These are phyloP conservation scores for Entomortierella lignicola DNA, from an alignment of 192 early-diverging fungal species.

Conservation along the genomic window DNA sequence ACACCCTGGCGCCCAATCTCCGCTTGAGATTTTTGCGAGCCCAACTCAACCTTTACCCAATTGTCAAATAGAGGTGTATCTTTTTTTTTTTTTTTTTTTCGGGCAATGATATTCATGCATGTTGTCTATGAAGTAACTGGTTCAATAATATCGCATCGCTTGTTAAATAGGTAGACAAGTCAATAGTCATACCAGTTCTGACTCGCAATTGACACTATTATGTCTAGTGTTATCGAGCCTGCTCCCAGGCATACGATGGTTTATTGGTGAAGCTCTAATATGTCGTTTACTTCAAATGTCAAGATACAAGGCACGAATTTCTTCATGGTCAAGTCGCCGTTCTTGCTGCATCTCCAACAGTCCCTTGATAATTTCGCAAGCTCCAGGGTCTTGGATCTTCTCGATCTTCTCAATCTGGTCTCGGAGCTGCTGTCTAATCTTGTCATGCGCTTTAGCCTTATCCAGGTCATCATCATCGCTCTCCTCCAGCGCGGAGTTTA, in stretches of 20 bases:
- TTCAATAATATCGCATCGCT: no score
- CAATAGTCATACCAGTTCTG: no score
- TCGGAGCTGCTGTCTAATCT: slow-evolving; percentile 31
- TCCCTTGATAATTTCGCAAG: slow-evolving; percentile 34
- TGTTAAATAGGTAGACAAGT: no score
- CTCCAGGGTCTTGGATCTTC: slow-evolving; percentile 17
- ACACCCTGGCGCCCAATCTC: no score
- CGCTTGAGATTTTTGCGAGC: no score
- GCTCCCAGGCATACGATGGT: no score
- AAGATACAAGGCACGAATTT: slow-evolving; percentile 29
- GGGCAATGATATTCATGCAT: no score
- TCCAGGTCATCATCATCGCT: slow-evolving; percentile 27
- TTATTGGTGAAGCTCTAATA: no score
- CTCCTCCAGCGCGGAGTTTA: slow-evolving; percentile 25
- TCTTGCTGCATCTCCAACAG: slow-evolving; percentile 36
- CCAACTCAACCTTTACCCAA: no score
- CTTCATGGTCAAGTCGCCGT: slow-evolving; percentile 35
- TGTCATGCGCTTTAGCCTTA: slow-evolving; percentile 19
- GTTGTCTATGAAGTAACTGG: no score
- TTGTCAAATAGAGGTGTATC: not conserved
- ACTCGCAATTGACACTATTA: no score
- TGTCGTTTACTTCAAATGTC: not conserved
- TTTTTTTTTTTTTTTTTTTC: no score
- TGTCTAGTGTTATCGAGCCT: not conserved
- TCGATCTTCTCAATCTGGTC: slow-evolving; percentile 43